These are phyloP conservation scores for Phytopythium cucurbitacearum DNA, from an alignment of 352 stramenopile species.

Conservation along the genomic window DNA sequence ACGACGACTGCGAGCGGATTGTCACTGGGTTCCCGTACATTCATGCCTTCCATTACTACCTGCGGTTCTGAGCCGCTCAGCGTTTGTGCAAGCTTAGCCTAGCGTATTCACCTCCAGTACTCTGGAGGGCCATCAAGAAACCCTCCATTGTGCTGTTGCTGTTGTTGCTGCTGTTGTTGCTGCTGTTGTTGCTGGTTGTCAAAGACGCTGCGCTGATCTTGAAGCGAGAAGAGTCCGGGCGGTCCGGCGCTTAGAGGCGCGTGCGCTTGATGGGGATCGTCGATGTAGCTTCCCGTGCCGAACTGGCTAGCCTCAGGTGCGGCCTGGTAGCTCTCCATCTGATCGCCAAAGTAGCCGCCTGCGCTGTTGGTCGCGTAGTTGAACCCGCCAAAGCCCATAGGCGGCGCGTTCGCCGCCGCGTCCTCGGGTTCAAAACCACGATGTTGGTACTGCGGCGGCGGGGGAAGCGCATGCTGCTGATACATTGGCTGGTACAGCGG, in stretches of 20 bases:
- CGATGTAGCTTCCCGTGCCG: constrained; percentile 19
- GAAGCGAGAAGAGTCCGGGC: constrained; percentile 1
- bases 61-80: constrained; percentile 33
- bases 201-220: constrained; percentile 14
- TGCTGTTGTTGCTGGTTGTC: constrained; percentile 21
- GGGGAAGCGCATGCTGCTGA: constrained; percentile 27
- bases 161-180: constrained; percentile 21
- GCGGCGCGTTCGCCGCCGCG: constrained; percentile 21
- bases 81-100: no score
- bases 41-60: constrained; percentile 71
- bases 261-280: constrained; percentile 5
- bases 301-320: constrained; percentile 30
- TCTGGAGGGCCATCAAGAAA: constrained; percentile 46
- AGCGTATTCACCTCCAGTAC: constrained; percentile 37
- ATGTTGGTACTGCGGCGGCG: constrained; percentile 31
- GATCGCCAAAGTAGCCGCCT: constrained; percentile 27
- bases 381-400: constrained; percentile 29
- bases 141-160: constrained; percentile 29
- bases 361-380: constrained; percentile 14
- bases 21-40: constrained; percentile 75
- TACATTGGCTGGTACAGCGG: constrained; percentile 30
- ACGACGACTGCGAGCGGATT: constrained; percentile 50
- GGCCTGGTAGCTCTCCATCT: constrained; percentile 28
- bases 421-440: constrained; percentile 69
- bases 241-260: neutral